These are phyloP conservation scores for Asterophora parasitica DNA, from an alignment of 768 basidiomycete species.

Conservation along the genomic window DNA sequence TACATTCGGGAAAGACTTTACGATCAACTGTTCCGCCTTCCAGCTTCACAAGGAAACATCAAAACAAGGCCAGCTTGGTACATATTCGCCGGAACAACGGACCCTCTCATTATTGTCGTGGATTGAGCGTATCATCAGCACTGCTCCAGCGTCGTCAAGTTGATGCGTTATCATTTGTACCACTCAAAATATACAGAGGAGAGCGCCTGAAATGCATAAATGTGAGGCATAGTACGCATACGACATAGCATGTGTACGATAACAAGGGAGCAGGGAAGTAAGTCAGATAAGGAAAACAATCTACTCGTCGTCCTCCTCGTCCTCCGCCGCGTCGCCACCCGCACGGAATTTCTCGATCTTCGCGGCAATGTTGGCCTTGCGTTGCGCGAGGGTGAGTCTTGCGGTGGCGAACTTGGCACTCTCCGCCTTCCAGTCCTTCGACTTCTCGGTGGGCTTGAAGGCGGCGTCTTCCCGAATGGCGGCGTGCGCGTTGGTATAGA, in stretches of 20 bases:
- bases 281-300: constrained; percentile 12
- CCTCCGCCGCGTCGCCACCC: constrained; percentile 51
- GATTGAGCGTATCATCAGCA: constrained; percentile 47
- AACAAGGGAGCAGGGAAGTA: background rate
- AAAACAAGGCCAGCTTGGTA: constrained; percentile 35
- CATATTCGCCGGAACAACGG: constrained; percentile 33
- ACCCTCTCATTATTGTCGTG: constrained; percentile 43
- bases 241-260: constrained; percentile 6
- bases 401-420: constrained; percentile 59
- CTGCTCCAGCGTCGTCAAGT: constrained; percentile 22
- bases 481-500: constrained; percentile 88
- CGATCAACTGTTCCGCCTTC: constrained; percentile 56
- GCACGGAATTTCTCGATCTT: constrained; percentile 92
- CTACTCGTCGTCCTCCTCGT: constrained; percentile 65
- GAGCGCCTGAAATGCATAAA: background rate
- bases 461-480: constrained; percentile 93
- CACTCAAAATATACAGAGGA: too few relatives aligned
- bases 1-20: constrained; percentile 43
- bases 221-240: constrained; percentile 3
- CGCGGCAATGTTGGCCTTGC: constrained; percentile 72
- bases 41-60: constrained; percentile 39
- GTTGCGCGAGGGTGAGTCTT: constrained; percentile 73
- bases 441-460: constrained; percentile 87
- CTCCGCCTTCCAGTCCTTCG: constrained; percentile 90
- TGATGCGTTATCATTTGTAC: background rate